phyloP scores from a whole-genome alignment of 2,329 filamentous ascomycete genomes.

The Pseudonectria foliicola region DNA sequence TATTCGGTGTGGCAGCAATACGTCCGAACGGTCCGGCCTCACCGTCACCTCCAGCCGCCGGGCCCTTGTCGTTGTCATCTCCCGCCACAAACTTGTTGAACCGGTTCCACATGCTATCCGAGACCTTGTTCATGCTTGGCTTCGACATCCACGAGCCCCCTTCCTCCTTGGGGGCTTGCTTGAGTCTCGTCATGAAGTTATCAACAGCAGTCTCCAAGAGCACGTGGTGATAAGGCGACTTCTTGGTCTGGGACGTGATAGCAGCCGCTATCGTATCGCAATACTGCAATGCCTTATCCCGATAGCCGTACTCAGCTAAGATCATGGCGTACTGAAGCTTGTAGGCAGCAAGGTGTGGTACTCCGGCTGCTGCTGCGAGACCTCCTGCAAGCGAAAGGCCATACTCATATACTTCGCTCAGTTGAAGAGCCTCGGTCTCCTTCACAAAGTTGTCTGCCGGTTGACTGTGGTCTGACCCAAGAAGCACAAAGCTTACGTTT shows the following conservation, averaged over 20 bases:
- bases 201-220: slow-evolving; percentile 70
- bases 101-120: slow-evolving; percentile 79
- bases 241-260: slow-evolving; percentile 72
- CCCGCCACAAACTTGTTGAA: slow-evolving; percentile 97
- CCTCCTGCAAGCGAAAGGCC: slow-evolving; percentile 64
- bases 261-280: slow-evolving; percentile 75
- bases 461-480: slow-evolving; percentile 75
- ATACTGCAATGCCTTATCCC: slow-evolving; percentile 80
- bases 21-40: slow-evolving; percentile 77
- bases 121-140: slow-evolving; percentile 92
- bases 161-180: slow-evolving; percentile 75
- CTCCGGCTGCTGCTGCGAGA: slow-evolving; percentile 42
- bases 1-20: slow-evolving; percentile 65
- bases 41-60: slow-evolving; percentile 52
- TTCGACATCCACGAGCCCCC: slow-evolving; percentile 87
- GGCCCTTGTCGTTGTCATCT: slow-evolving; percentile 72
- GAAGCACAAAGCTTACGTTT: slow-evolving; percentile 68
- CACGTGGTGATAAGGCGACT: slow-evolving; percentile 79
- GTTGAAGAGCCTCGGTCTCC: slow-evolving; percentile 77
- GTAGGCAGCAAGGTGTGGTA: slow-evolving; percentile 82
- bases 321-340: slow-evolving; percentile 83
- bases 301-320: slow-evolving; percentile 76
- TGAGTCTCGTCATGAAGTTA: slow-evolving; percentile 75
- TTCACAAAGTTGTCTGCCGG: slow-evolving; percentile 65
- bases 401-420: slow-evolving; percentile 96